Evolutionary conservation across 169 alveolate species (phyloP), one percentile per base, ranked within the genome.

Genomic region (Eimeria maxima): DNA sequence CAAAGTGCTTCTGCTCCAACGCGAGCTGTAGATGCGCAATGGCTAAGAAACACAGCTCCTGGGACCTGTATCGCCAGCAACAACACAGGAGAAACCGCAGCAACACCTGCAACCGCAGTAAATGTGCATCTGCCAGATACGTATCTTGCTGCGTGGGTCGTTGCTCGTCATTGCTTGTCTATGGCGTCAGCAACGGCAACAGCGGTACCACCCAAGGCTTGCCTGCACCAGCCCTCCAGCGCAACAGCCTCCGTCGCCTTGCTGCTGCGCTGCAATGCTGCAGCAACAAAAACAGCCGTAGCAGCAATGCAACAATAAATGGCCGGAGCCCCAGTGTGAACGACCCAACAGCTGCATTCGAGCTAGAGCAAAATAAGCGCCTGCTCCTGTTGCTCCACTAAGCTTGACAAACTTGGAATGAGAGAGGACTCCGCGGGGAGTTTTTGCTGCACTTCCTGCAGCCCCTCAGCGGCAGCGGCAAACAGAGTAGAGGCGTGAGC

Each of bases 401-500:
- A 33, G 57, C 13, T 7, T 5, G 27, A 73, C 84, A 38, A 7
- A 80, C 89, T 47, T 29, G 89, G 89, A 7, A 80, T 47, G 60
- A 80, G 27, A 80, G 89, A 80, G 67, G 67, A 22, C 69, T 80
- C 89, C 42, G 69, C 69, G 10, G 89, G 63, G 6, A 50, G 18
- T 27, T 45, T 80, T 44, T 80, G 89, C 63, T 80, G 89, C 45
- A 53, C 89, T 24, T 44, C 69, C 44, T 80, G 89, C 69, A 80
- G 63, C 89, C 89, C 89, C 67, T 38, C 89, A n/a, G 89, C 89
- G n/a, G 89, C 89, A 80, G 89, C 89, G 47, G 89, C 89, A 80
- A 80, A 80, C 4, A 80, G 69, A n/a, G 89, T 42, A 4, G 89
- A 45, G 33, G 89, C 89, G 44, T 80, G 89, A 4, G 89, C 89